Evolutionary conservation across 805 yeast genomes (phyloP).

Genomic region (Phaffomyces antillensis): DNA sequence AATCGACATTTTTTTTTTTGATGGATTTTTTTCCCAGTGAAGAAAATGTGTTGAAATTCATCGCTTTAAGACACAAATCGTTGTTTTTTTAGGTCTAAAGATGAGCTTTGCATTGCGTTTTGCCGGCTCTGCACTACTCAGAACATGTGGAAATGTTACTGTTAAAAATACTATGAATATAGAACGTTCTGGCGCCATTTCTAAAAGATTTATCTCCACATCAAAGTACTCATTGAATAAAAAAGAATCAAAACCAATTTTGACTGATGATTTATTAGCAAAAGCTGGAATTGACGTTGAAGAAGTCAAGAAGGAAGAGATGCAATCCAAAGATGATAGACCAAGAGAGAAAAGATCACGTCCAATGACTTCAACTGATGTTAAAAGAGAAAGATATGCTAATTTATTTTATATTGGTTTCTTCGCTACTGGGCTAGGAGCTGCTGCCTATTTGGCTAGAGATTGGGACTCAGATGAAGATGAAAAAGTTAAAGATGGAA

Average conservation of each 20-base stretch:
- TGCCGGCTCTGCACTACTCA: neutral
- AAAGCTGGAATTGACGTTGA: constrained; percentile 76
- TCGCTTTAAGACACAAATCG: too few species aligned
- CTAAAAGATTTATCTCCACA: constrained; percentile 14
- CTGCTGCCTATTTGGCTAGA: constrained; percentile 68
- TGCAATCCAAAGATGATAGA: constrained; percentile 17
- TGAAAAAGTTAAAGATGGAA: constrained; percentile 42
- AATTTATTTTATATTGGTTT: constrained; percentile 61
- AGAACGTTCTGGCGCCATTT: neutral
- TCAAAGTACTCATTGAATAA: constrained; percentile 12
- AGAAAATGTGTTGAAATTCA: too few species aligned
- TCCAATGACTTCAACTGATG: constrained; percentile 66
- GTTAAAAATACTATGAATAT: neutral
- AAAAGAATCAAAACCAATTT: constrained; percentile 39
- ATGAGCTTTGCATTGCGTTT: constrained; percentile 5
- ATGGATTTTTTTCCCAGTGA: neutral
- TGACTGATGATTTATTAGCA: constrained; percentile 75
- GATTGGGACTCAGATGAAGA: constrained; percentile 82
- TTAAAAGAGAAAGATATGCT: constrained; percentile 77
- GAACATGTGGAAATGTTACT: neutral
- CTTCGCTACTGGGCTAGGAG: constrained; percentile 40
- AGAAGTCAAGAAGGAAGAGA: constrained; percentile 15
- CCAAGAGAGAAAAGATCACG: constrained; percentile 34
- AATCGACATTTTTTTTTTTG: neutral
- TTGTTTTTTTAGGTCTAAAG: too few species aligned